phyloP scores from a whole-genome alignment of 345 rosid genomes.

The Combretum micranthum region DNA sequence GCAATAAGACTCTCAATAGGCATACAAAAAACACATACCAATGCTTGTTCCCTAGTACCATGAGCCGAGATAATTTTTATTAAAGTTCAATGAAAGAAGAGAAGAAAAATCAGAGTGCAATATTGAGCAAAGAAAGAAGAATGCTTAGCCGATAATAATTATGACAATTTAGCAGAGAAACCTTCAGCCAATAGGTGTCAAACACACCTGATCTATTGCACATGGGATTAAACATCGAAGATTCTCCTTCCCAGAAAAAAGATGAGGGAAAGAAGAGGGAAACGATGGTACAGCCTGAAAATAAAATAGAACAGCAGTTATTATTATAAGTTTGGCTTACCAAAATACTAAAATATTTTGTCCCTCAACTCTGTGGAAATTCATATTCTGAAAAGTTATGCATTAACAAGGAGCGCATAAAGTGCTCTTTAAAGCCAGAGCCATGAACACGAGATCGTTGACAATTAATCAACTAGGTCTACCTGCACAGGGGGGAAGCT shows the following conservation, averaged over 20 bases:
- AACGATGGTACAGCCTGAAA: slow-evolving; percentile 93
- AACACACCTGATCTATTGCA: slow-evolving; percentile 83
- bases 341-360: too few relatives aligned
- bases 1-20: too few relatives aligned
- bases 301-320: not conserved
- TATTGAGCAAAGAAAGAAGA: not conserved
- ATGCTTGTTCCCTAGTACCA: too few relatives aligned
- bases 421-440: too few relatives aligned
- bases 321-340: too few relatives aligned
- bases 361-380: too few relatives aligned
- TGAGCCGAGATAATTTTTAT: too few relatives aligned
- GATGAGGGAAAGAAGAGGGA: slow-evolving; percentile 87
- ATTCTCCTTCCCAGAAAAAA: slow-evolving; percentile 62
- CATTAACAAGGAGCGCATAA: not conserved
- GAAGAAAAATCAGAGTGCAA: too few relatives aligned
- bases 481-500: slow-evolving; percentile 97
- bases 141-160: not conserved
- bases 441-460: not conserved
- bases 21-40: too few relatives aligned
- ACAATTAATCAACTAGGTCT: not conserved
- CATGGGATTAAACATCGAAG: slow-evolving; percentile 93
- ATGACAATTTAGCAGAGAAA: not conserved
- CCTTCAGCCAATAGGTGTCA: slow-evolving; percentile 3
- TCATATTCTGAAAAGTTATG: not conserved
- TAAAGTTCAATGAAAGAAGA: too few relatives aligned